Conservation (phyloP, 208 protist genomes). For the Acanthamoeba castellanii region DNA sequence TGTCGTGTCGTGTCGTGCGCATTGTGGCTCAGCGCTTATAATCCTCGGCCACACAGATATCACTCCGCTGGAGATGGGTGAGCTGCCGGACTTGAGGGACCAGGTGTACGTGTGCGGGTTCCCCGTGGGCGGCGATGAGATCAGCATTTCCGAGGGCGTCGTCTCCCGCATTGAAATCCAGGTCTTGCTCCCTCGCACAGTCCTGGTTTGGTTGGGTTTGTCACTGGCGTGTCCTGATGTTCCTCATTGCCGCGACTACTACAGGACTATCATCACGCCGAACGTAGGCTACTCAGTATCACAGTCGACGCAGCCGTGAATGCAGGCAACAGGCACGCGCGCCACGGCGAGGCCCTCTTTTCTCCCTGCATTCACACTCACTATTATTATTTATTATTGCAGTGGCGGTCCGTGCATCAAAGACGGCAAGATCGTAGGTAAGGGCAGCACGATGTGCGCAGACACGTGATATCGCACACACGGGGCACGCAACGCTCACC, state of each 20-base stretch:
- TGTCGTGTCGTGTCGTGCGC: too few species aligned
- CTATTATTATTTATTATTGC: neutral
- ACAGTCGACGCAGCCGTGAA: conserved; percentile 73
- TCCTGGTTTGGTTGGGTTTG: neutral
- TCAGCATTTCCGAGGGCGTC: conserved; percentile 75
- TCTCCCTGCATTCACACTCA: neutral
- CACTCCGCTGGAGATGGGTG: conserved; percentile 35
- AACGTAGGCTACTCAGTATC: conserved; percentile 28
- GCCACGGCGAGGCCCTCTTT: neutral
- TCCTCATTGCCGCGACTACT: neutral
- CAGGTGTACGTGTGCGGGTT: conserved; percentile 65
- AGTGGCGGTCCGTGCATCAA: conserved; percentile 28
- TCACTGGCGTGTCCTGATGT: neutral
- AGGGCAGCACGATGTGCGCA: neutral
- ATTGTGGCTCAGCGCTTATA: neutral
- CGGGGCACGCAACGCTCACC: neutral
- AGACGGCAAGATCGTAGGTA: conserved; percentile 62
- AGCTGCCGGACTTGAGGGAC: conserved; percentile 39
- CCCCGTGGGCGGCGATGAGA: conserved; percentile 72
- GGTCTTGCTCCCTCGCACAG: neutral
- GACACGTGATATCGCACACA: neutral
- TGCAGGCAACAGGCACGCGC: neutral
- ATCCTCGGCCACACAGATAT: neutral
- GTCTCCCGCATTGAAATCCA: conserved; percentile 74
- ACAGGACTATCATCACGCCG: conserved; percentile 3